Conservation (phyloP, 495 filamentous ascomycete genomes). For the Rhizodiscina lignyota region DNA sequence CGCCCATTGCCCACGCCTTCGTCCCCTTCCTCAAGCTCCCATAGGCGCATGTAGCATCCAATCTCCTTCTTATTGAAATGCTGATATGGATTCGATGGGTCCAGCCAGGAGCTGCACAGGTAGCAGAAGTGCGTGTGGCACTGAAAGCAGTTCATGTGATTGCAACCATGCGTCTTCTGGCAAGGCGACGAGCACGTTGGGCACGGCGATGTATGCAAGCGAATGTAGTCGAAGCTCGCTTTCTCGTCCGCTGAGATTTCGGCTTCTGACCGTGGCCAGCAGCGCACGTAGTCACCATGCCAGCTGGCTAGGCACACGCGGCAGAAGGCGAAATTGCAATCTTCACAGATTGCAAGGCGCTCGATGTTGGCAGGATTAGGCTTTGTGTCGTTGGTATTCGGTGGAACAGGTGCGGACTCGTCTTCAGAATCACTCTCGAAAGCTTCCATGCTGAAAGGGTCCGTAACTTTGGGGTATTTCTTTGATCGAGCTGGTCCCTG, state of each 20-base stretch:
- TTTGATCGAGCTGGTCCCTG: conserved; percentile 72
- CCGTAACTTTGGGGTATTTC: conserved; percentile 54
- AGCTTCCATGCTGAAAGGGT: conserved; percentile 24
- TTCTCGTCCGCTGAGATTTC: conserved; percentile 70
- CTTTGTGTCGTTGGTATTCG: conserved; percentile 1
- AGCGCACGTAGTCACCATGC: conserved; percentile 68
- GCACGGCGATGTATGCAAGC: conserved; percentile 65
- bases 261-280: conserved; percentile 38
- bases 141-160: conserved; percentile 91
- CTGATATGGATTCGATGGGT: conserved; percentile 60
- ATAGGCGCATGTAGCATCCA: conserved; percentile 65
- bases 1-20: conserved; percentile 24
- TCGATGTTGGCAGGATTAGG: conserved; percentile 17
- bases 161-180: conserved; percentile 88
- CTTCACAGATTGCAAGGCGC: conserved; percentile 67
- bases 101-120: conserved; percentile 77
- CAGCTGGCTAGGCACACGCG: conserved; percentile 54
- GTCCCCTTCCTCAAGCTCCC: conserved; percentile 79
- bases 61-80: conserved; percentile 65
- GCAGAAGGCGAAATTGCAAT: conserved; percentile 89
- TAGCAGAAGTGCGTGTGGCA: conserved; percentile 94
- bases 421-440: conserved; percentile 28
- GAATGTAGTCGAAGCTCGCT: conserved; percentile 67
- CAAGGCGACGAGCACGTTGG: conserved; percentile 77
- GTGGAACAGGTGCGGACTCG: conserved; percentile 15